Evolutionary conservation across 2,329 filamentous ascomycete species (phyloP).

Genomic region (Monilinia aucupariae): DNA sequence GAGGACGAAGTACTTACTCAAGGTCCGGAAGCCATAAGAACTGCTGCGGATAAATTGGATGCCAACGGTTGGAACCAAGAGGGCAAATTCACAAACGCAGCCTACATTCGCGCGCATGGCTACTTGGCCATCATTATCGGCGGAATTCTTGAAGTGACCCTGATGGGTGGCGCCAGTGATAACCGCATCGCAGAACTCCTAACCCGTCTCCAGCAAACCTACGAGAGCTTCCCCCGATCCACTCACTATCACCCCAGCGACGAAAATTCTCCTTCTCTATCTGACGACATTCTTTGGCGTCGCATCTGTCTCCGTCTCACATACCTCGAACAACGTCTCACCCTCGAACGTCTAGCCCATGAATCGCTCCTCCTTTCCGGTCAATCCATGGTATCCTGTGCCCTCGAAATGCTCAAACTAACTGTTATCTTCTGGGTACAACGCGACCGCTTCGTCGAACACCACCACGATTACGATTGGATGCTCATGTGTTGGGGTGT

Average conservation of each 20-base stretch:
- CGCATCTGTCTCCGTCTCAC: conserved; percentile 44
- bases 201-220: conserved; percentile 34
- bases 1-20: conserved; percentile 45
- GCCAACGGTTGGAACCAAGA: conserved; percentile 48
- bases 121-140: conserved; percentile 49
- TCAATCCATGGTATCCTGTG: conserved; percentile 41
- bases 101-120: conserved; percentile 43
- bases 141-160: conserved; percentile 53
- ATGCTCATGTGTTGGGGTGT: conserved; percentile 46
- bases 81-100: conserved; percentile 41
- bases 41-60: conserved; percentile 41
- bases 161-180: conserved; percentile 25
- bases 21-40: conserved; percentile 38
- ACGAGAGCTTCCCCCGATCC: conserved; percentile 35
- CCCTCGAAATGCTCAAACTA: conserved; percentile 43
- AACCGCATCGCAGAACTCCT: conserved; percentile 25
- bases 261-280: conserved; percentile 38
- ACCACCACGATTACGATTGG: conserved; percentile 46
- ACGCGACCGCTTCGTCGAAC: conserved; percentile 41
- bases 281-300: conserved; percentile 39
- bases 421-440: conserved; percentile 47
- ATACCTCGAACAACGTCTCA: conserved; percentile 53
- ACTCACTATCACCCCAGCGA: conserved; percentile 38
- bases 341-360: conserved; percentile 51
- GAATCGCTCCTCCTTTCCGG: conserved; percentile 40